Base-by-base conservation (phyloP, 2,329 filamentous ascomycete genomes). In the Fusarium graminum region DNA sequence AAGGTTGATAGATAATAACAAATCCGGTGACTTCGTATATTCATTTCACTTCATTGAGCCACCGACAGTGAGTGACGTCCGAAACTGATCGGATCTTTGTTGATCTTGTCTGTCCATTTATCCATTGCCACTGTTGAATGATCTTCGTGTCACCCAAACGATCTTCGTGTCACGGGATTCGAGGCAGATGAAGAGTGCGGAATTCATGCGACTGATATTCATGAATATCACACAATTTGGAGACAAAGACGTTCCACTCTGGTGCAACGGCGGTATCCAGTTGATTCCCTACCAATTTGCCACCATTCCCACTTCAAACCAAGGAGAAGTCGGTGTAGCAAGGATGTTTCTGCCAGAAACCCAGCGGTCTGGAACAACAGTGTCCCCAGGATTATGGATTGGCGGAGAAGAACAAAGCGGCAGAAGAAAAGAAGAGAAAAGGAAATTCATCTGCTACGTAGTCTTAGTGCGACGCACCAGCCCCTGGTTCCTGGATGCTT, bases 311-410 rank as follows among this genome's bases (percentile, higher is more conserved):
- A 53, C 59, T 46, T 49, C 34, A 10, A 36, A 4, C 60, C 44
- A 52, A 28, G 45, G 44, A 45, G 49, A 59, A 69, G 70, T 72
- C 70, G 70, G 70, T 71, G 70, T 70, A 65, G 59, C 25, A 51
- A 28, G 4, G 25, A 34, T 45, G 61, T 46, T 59, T 66, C 28
- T 49, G 17, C 49, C 57, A 63, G 22, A 43, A 47, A 66, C 65
- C 65, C 65, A 56, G 65, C 61, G 65, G 65, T 68, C 65, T 68
- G 65, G 65, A 63, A 66, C 65, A 36, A 41, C 30, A 16, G 47
- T 60, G 30, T 43, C 61, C 70, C 68, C 70, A 64, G 30, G 63
- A 71, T 71, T 67, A 54, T 64, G 56, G 55, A 68, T 36, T 36
- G 8, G 16, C 14, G 34, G 34, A 36, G 16, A 36, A 57, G 43